Percentiles rank a stretch among this genome's conserved stretches.
Evolutionary conservation across 768 basidiomycete genomes (phyloP).

Genomic region (Phanerochaete sordida): DNA sequence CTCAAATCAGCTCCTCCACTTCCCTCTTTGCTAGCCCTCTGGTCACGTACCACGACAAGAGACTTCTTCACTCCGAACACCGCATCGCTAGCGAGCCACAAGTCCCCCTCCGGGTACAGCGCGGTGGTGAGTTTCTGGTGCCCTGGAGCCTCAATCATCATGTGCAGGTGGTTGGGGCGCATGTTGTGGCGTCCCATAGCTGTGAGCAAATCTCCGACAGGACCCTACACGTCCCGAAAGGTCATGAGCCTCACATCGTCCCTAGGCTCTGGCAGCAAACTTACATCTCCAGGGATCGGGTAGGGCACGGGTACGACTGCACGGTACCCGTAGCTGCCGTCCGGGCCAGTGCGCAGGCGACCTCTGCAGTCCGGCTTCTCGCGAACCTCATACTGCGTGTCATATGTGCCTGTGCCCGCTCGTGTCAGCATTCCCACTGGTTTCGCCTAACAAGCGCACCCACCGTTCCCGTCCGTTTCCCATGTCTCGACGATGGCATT

Average conservation of each 20-base stretch:
- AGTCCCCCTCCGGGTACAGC: conserved; percentile 69
- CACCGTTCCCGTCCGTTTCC: conserved; percentile 69
- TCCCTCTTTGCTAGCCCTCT: background rate
- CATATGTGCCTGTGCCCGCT: conserved; percentile 28
- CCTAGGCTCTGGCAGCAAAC: conserved; percentile 15
- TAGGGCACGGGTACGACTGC: conserved; percentile 71
- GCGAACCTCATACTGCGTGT: conserved; percentile 52
- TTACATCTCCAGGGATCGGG: conserved; percentile 69
- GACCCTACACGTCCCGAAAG: conserved; percentile 41
- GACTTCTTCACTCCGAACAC: conserved; percentile 84
- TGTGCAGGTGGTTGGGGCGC: conserved; percentile 79
- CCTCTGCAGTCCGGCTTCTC: conserved; percentile 71
- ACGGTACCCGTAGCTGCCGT: conserved; percentile 68
- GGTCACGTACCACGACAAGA: conserved; percentile 56
- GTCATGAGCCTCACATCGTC: conserved; percentile 9
- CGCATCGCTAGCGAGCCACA: conserved; percentile 63
- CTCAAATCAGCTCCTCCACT: background rate
- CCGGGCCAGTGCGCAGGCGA: conserved; percentile 49
- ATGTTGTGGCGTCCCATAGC: conserved; percentile 65
- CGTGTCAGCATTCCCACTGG: background rate
- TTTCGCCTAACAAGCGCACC: conserved; percentile 18
- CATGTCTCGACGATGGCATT: conserved; percentile 76
- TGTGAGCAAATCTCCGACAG: conserved; percentile 61
- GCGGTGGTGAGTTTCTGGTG: conserved; percentile 72
- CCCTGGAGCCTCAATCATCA: conserved; percentile 68